These are phyloP conservation scores for Neurospora sp. DNA, from an alignment of 495 filamentous ascomycete genomes.

Conservation along the genomic window DNA sequence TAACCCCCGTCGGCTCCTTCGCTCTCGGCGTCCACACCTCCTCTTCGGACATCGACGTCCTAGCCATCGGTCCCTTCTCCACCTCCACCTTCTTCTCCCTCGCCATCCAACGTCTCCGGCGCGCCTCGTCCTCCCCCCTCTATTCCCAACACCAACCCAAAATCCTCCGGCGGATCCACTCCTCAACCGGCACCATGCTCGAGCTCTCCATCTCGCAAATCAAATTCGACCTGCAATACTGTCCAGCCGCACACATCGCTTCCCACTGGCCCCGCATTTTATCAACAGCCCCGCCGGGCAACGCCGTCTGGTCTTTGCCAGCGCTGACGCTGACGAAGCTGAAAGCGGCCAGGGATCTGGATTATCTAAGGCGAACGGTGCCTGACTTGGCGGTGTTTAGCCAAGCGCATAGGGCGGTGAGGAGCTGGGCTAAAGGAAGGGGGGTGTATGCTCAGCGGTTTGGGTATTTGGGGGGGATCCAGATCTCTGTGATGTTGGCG, in stretches of 20 bases:
- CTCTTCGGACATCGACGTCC: constrained; percentile 47
- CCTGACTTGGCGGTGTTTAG: constrained; percentile 43
- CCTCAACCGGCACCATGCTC: constrained; percentile 43
- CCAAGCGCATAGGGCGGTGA: constrained; percentile 41
- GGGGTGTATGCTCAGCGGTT: constrained; percentile 49
- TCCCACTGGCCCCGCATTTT: constrained; percentile 31
- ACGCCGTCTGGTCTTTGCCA: constrained; percentile 39
- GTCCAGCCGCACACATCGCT: constrained; percentile 38
- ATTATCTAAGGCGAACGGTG: constrained; percentile 41
- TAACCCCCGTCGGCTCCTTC: constrained; percentile 51
- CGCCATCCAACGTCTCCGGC: constrained; percentile 39
- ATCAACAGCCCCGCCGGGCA: constrained; percentile 17
- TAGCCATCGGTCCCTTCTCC: constrained; percentile 47
- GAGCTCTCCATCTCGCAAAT: constrained; percentile 41
- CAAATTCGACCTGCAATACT: constrained; percentile 51
- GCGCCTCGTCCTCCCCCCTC: constrained; percentile 12
- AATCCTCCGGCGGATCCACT: constrained; percentile 42
- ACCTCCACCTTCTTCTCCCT: constrained; percentile 45
- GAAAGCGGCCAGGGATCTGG: constrained; percentile 46
- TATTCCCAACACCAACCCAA: constrained; percentile 6
- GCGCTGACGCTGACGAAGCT: constrained; percentile 39
- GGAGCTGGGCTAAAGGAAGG: constrained; percentile 42
- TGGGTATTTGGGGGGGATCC: constrained; percentile 48
- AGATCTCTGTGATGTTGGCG: constrained; percentile 46
- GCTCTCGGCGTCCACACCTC: constrained; percentile 46